Evolutionary conservation across 1,139 yeast genomes (phyloP), one percentile per base, ranked within the genome.

Genomic region (Lodderomyces oxycetoniae): DNA sequence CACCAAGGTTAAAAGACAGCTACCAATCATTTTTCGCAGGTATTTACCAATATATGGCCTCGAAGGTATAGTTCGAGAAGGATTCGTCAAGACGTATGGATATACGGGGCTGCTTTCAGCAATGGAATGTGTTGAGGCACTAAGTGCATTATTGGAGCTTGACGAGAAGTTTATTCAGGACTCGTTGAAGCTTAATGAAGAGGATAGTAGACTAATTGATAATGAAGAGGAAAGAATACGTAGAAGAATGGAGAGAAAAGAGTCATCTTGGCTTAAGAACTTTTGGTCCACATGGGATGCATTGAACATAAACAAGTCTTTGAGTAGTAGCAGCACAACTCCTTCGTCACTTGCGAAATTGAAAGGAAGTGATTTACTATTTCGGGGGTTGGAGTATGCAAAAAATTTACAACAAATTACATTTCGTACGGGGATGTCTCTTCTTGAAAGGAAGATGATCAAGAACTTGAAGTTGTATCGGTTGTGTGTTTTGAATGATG

Each of bases 271-370:
- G 94, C 78, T 89, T 3, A 73, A 76, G 35, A 88, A 89, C 52
- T 93, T 93, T 55, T 91, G 98, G 97, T 71, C 78, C 21, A 85
- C 95, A 10, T 93, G 95, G 93, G 98, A 91, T 59, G 87, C 97
- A 1, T 64, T 89, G 33, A 64, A 55, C 39, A 79, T 79, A 53
- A 36, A 38, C 15, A 39, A 45, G 14, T 28, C 53, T 6, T 26
- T 31, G 14, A 25, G 19, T 4, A 23, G 25, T 3, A 28, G 20
- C 10, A 10, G 17, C 17, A 37, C 42, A 11, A 26, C 41, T 6
- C 45, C 42, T 21, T 36, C 50, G 8, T 45, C 47, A 14, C 46
- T 56, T 27, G 60, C 56, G 26, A 64, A 61, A 37, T 53, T 66
- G 16, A 67, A 59, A 38, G 76, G 75, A 23, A 70, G 79, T 37